A percentile compares a stretch with the other conserved stretches of the same genome.
Conservation (phyloP, 441 rosid species). For the Arabidopsis lyrata region DNA sequence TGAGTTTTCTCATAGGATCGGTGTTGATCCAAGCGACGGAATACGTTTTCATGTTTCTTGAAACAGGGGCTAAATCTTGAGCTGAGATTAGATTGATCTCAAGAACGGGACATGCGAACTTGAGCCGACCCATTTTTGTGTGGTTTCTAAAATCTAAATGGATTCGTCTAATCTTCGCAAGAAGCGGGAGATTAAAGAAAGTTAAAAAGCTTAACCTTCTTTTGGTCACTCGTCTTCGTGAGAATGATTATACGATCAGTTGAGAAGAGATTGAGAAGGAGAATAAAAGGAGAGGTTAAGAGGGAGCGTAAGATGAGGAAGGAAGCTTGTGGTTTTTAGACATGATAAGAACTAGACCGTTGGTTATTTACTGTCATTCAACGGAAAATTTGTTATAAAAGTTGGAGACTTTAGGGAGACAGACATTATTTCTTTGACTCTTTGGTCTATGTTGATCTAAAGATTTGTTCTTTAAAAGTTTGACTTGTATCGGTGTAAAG, state of each 20-base stretch:
- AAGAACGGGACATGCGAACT: slow-evolving; percentile 60
- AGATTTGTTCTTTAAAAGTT: background rate
- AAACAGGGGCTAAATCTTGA: slow-evolving; percentile 73
- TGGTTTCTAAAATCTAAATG: background rate
- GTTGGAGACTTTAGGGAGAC: slow-evolving; percentile 26
- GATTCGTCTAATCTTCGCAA: slow-evolving; percentile 38
- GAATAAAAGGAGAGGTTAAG: slow-evolving; percentile 36
- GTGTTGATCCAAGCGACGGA: slow-evolving; percentile 71
- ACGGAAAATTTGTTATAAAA: slow-evolving; percentile 32
- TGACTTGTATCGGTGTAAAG: slow-evolving; percentile 4
- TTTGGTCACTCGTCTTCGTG: slow-evolving; percentile 26
- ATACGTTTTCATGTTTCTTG: slow-evolving; percentile 83
- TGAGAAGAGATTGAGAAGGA: slow-evolving; percentile 28
- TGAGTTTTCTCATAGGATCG: slow-evolving; percentile 55
- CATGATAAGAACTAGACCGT: slow-evolving; percentile 39
- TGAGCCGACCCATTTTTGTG: slow-evolving; percentile 40
- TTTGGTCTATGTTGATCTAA: background rate
- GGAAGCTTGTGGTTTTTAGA: slow-evolving; percentile 40
- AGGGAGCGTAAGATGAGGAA: slow-evolving; percentile 40
- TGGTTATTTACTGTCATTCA: slow-evolving; percentile 34
- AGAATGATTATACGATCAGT: slow-evolving; percentile 33
- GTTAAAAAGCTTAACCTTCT: background rate
- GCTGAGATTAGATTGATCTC: slow-evolving; percentile 81
- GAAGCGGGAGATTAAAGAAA: slow-evolving; percentile 34
- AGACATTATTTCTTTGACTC: slow-evolving; percentile 32